Base-by-base conservation (phyloP, 768 basidiomycete species). In the Sporobolomyces pararoseus region DNA sequence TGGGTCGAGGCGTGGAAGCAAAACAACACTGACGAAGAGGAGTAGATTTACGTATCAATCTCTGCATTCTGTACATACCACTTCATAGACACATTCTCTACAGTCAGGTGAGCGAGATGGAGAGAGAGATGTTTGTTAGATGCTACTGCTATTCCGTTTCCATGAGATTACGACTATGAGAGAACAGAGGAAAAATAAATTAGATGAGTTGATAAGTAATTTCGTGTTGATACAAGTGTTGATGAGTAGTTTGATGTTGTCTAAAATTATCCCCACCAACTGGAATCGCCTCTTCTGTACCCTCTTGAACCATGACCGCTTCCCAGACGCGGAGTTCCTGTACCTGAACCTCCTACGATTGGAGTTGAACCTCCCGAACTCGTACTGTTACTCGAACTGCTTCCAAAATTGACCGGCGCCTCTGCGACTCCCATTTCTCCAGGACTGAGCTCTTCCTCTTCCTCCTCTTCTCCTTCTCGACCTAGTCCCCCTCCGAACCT, bases 1-100 rank as follows among this genome's bases (percentile, higher is more conserved):
- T 98, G 96, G 96, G 89, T 95, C 62, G 82, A 82, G 57, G 80
- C 81, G 34, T 99, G 95, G 94, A 66, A 75, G 31, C 61, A 71
- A 53, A 76, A 82, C 65, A 71, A 80, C 46, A 66, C 34, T 32
- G 75, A 73, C 52, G 75, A 76, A 9, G 67, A 72, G 65, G 35
- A 35, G 63, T 71, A 62, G 46, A 71, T 42, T 42, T 23, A 9
- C 12, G 4, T 29, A 29, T 32, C 27, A 47, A 21, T 23, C 6
- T 12, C 10, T 23, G 7, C 31, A 9, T 42, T 42, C 39, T 42
- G n/a, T 42, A 42, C 10, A 42, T 9, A 42, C 9, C 17, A 9
- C 9, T 42, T 42, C 9, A 42, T 42, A 42, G 9, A 17, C 39
- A 42, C 10, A 42, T 42, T 17, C 39, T 42, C 9, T 42, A 17